Conservation (phyloP, 108 stramenopile genomes). For the Schizochytrium sp. region DNA sequence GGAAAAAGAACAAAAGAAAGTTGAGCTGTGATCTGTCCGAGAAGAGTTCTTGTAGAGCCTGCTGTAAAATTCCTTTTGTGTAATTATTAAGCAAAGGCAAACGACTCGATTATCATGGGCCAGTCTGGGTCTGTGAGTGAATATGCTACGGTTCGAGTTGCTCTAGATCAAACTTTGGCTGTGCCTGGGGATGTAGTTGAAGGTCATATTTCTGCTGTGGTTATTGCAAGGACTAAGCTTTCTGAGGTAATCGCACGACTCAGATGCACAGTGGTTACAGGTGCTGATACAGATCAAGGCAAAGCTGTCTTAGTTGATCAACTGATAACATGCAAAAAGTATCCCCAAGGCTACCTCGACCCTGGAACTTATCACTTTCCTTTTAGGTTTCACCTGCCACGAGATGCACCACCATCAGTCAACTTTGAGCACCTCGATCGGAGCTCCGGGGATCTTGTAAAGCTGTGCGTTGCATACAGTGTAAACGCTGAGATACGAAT, state of each 20-base stretch:
- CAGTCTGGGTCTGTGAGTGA: conserved; percentile 52
- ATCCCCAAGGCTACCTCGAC: neutral
- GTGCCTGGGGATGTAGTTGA: neutral
- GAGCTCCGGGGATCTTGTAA: neutral
- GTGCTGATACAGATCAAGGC: neutral
- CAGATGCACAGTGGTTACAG: conserved; percentile 18
- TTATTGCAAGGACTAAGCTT: neutral
- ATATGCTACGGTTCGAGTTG: conserved; percentile 21
- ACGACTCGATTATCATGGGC: neutral
- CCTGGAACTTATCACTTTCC: neutral
- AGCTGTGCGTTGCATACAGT: neutral
- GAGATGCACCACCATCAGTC: neutral
- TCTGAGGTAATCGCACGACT: neutral
- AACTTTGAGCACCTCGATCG: neutral
- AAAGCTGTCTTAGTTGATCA: neutral
- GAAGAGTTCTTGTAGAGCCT: no score
- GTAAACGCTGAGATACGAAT: neutral
- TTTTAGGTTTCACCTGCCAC: conserved; percentile 7
- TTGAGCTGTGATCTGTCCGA: no score
- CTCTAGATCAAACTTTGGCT: neutral
- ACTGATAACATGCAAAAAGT: conserved; percentile 16
- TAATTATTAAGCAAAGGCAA: no score
- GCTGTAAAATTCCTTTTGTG: no score
- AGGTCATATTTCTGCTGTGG: conserved; percentile 43
- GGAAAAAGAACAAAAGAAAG: no score